A percentile compares a stretch with the other conserved stretches of the same genome.
These are phyloP conservation scores for Takashimella koratensis DNA, from an alignment of 1,284 basidiomycete species.

Conservation along the genomic window DNA sequence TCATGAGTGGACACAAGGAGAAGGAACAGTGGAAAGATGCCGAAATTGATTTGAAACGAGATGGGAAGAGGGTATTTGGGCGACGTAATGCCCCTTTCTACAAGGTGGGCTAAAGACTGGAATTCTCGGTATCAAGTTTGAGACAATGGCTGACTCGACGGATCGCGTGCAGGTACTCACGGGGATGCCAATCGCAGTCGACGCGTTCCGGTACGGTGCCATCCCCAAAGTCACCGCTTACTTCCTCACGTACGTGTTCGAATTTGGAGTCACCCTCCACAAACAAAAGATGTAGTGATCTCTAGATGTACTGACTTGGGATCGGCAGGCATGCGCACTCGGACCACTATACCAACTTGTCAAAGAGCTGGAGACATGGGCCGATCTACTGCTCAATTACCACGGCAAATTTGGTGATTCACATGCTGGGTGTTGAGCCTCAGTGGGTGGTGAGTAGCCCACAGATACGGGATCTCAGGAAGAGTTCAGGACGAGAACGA, in stretches of 20 bases:
- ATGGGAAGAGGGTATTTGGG: conserved; percentile 50
- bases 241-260: conserved; percentile 77
- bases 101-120: conserved; percentile 60
- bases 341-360: conserved; percentile 88
- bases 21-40: conserved; percentile 80
- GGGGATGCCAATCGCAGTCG: conserved; percentile 95
- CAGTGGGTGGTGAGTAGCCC: conserved; percentile 83
- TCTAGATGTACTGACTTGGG: conserved; percentile 2
- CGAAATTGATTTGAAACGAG: conserved; percentile 44
- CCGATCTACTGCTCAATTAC: conserved; percentile 92
- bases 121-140: too few relatives aligned
- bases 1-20: conserved; percentile 79
- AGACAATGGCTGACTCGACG: too few relatives aligned
- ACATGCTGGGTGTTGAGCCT: conserved; percentile 80
- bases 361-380: conserved; percentile 79
- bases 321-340: conserved; percentile 78
- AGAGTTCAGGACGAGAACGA: neutral
- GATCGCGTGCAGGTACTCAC: too few relatives aligned
- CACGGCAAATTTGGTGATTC: conserved; percentile 84
- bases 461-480: neutral
- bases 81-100: conserved; percentile 84
- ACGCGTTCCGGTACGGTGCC: conserved; percentile 89
- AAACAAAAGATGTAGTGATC: neutral
- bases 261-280: neutral
- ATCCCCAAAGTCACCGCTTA: conserved; percentile 85